phyloP scores from a whole-genome alignment of 2,329 filamentous ascomycete species.

The Nemania diffusa region DNA sequence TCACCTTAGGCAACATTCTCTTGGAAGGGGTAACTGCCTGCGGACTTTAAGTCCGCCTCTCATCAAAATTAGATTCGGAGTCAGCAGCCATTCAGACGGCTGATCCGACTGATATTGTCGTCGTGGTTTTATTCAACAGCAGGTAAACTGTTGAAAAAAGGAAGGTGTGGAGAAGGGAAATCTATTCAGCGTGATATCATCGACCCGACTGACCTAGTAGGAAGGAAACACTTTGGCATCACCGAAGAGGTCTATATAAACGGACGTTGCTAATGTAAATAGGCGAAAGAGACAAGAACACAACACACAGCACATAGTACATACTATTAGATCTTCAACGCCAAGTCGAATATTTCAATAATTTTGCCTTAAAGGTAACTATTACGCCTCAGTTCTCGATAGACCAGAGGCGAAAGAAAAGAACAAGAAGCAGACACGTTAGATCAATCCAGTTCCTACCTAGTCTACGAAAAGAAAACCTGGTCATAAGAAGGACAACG shows the following conservation, averaged over 20 bases:
- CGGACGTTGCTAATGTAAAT: neutral
- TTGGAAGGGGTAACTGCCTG: neutral
- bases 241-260: slow-evolving; percentile 5
- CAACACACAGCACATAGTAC: neutral
- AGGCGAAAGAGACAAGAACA: neutral
- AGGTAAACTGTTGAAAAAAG: neutral
- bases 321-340: neutral
- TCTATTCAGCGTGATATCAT: neutral
- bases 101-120: neutral
- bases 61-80: slow-evolving; percentile 28
- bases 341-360: neutral
- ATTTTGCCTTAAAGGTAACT: neutral
- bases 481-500: neutral
- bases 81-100: slow-evolving; percentile 20
- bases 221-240: neutral
- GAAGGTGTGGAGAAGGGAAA: neutral
- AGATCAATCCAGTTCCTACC: neutral
- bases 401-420: neutral
- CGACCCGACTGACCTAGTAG: neutral
- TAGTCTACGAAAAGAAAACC: neutral
- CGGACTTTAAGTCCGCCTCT: neutral
- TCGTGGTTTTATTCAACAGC: neutral
- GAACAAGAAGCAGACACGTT: neutral
- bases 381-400: too few relatives aligned
- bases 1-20: neutral